Evolutionary conservation across 352 stramenopile species (phyloP).

Genomic region (Peronospora destructor): DNA sequence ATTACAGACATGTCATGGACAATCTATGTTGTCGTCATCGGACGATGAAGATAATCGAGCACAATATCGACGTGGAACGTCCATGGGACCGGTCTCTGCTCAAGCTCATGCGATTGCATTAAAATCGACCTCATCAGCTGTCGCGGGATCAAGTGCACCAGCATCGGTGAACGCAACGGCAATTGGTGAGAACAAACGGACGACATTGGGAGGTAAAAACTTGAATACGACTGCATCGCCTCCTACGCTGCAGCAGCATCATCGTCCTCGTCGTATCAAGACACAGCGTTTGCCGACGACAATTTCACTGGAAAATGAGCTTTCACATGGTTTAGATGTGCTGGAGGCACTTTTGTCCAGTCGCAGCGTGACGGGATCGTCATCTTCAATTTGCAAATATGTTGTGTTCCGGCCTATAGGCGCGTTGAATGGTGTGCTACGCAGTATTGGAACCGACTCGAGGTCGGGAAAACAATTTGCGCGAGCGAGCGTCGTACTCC

Average conservation of each 20-base stretch:
- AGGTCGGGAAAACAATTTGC: conserved; percentile 39
- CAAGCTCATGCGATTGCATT: conserved; percentile 11
- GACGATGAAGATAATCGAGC: conserved; percentile 23
- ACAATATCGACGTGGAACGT: conserved; percentile 19
- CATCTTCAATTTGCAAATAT: conserved; percentile 21
- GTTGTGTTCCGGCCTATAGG: conserved; percentile 57
- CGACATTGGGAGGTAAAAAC: conserved; percentile 18
- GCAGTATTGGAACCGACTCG: conserved; percentile 44
- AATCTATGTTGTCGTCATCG: conserved; percentile 4
- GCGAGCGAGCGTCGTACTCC: conserved; percentile 56
- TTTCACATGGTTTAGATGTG: conserved; percentile 55
- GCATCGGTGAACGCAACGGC: background rate
- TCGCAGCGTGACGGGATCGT: conserved; percentile 12
- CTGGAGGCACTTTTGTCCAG: conserved; percentile 52
- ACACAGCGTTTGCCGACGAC: conserved; percentile 58
- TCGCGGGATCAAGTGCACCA: conserved; percentile 1
- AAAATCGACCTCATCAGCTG: conserved; percentile 18
- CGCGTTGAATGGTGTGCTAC: conserved; percentile 47
- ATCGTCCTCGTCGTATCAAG: conserved; percentile 31
- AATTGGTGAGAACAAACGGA: conserved; percentile 12
- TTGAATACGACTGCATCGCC: conserved; percentile 2
- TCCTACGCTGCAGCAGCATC: conserved; percentile 1
- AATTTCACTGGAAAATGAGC: conserved; percentile 69
- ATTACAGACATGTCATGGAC: no score
- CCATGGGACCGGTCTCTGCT: conserved; percentile 9